Evolutionary conservation across 1,139 yeast species (phyloP), one percentile per base, ranked within the genome.

Genomic region (Zygosaccharomyces pseudobailii): DNA sequence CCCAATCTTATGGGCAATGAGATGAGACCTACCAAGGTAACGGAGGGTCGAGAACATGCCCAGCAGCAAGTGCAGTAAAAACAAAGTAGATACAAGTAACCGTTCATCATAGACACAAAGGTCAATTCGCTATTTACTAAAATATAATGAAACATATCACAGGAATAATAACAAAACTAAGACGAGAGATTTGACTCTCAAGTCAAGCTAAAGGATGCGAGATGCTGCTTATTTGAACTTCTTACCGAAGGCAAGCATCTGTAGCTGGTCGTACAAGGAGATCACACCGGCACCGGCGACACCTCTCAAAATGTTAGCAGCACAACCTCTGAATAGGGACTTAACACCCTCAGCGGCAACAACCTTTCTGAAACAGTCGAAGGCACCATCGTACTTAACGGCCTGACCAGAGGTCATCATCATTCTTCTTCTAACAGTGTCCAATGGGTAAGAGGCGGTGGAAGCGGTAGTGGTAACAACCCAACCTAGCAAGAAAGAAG

Each of bases 401-500:
- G 85, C 87, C 71, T 82, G 84, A 68, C 87, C 87, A 57, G 88
- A 83, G 57, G 89, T 84, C 87, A 84, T 84, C 89, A 83, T 83
- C 89, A 83, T 84, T 77, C 89, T 82, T 79, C 89, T 83, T 79
- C 89, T 83, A 68, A 83, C 82, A 63, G 89, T 82, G 73, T 83
- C 89, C 70, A 83, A 79, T 71, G 89, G 89, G 78, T 83, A 83
- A 62, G 88, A 81, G 65, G 87, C 87, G 56, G 87, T 80, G 60
- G 88, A 83, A 63, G 89, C 85, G 74, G 82, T 83, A 58, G 86
- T 82, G 71, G 88, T 83, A 61, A 83, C 88, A 64, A 75, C 75
- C 89, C 89, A 83, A 69, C 88, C 89, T 68, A 83, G 78, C 66
- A 79, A 68, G 85, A 83, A 83, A 56, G 87, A 78, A 62, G 88